Evolutionary conservation across 73 alveolate species (phyloP).

Genomic region (Stentor roeselii): DNA sequence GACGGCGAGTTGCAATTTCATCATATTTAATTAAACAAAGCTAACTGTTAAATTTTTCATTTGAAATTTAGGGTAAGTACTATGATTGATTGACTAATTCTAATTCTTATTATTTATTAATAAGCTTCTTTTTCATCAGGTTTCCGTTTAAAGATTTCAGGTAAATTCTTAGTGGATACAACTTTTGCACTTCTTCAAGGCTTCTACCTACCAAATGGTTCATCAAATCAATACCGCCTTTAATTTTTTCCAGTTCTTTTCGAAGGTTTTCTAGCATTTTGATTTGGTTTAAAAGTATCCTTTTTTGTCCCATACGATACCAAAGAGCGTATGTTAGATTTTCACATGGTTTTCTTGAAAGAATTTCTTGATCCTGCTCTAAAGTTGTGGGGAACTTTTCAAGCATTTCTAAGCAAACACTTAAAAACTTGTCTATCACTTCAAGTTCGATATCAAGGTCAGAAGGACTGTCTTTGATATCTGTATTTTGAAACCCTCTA

Average conservation of each 20-base stretch:
- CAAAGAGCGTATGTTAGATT: neutral
- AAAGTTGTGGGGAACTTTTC: neutral
- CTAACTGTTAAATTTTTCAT: too few relatives aligned
- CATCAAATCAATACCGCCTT: neutral
- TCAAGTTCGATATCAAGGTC: neutral
- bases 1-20: too few relatives aligned
- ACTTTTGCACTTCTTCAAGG: neutral
- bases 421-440: neutral
- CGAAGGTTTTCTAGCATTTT: neutral
- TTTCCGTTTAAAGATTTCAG: conserved; percentile 2
- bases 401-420: neutral
- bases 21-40: too few relatives aligned
- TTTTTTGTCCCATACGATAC: neutral
- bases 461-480: neutral
- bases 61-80: too few relatives aligned
- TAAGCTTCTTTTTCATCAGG: neutral
- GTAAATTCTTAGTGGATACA: conserved; percentile 7
- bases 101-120: too few relatives aligned
- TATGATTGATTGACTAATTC: too few relatives aligned
- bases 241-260: neutral
- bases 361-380: neutral
- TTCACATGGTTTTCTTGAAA: neutral
- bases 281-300: neutral
- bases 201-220: neutral
- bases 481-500: neutral